phyloP scores from a whole-genome alignment of 1,139 yeast species.

The Wickerhamomyces sp. region DNA sequence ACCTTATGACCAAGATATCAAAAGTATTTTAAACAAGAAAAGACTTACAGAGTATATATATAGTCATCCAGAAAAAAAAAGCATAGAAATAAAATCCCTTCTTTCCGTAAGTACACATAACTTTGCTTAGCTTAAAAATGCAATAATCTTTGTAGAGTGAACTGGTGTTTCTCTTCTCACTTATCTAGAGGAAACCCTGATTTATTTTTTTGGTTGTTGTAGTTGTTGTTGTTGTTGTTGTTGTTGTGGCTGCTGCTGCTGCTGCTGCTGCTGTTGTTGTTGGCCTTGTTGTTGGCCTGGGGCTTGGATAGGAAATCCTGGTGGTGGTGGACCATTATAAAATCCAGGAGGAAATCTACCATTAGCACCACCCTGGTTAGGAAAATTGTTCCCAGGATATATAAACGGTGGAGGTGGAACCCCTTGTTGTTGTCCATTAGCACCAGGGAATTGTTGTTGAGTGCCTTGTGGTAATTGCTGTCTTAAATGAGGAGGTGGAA shows the following conservation, averaged over 20 bases:
- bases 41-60: not conserved
- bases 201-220: conserved; percentile 1
- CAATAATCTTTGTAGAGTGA: no score
- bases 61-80: no score
- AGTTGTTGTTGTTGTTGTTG: conserved; percentile 5
- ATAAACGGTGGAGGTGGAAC: conserved; percentile 13
- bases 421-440: conserved; percentile 3
- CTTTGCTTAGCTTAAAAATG: no score
- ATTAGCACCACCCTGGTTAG: conserved; percentile 15
- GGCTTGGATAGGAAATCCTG: conserved; percentile 13
- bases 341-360: conserved; percentile 21
- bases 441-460: conserved; percentile 15
- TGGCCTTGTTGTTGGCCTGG: conserved; percentile 1
- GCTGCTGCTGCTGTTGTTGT: conserved; percentile 3
- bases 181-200: not conserved
- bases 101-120: no score
- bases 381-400: conserved; percentile 7
- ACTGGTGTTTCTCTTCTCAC: not conserved
- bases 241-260: conserved; percentile 4
- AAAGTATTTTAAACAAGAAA: conserved; percentile 29
- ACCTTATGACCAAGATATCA: conserved; percentile 58
- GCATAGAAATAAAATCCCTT: no score
- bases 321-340: conserved; percentile 18
- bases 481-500: conserved; percentile 12
- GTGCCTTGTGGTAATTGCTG: conserved; percentile 12